Percentiles rank a stretch among this genome's conserved stretches.
phyloP scores from a whole-genome alignment of 768 basidiomycete species.

The Gyrodon lividus region DNA sequence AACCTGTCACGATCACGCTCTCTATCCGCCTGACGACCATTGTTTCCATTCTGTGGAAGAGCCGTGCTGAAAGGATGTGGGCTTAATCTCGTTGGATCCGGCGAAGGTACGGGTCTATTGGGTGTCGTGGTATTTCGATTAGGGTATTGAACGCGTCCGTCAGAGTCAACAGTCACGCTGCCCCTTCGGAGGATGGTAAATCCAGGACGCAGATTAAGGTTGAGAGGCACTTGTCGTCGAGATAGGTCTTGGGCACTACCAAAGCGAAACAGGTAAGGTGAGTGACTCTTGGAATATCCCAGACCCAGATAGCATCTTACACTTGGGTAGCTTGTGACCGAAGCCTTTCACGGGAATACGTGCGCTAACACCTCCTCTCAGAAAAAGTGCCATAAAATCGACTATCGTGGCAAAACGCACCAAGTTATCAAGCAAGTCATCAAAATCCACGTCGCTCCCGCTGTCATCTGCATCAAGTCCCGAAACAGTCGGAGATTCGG shows the following conservation, averaged over 20 bases:
- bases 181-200: conserved; percentile 17
- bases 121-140: conserved; percentile 13
- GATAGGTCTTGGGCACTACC: conserved; percentile 24
- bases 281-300: too few species aligned
- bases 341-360: too few species aligned
- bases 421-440: conserved; percentile 12
- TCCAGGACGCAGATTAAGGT: conserved; percentile 13
- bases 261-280: not conserved
- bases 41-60: conserved; percentile 9
- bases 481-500: conserved; percentile 14
- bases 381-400: too few species aligned
- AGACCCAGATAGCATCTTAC: too few species aligned
- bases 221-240: conserved; percentile 22
- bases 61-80: not conserved
- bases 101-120: conserved; percentile 8
- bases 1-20: conserved; percentile 23
- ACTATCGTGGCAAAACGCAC: conserved; percentile 6
- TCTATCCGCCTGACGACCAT: conserved; percentile 13
- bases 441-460: conserved; percentile 28
- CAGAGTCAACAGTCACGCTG: conserved; percentile 5
- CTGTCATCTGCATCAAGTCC: conserved; percentile 22
- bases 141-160: conserved; percentile 8
- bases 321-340: too few species aligned
- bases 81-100: conserved; percentile 9
- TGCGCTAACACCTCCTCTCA: too few species aligned